Evolutionary conservation across 1,284 basidiomycete species (phyloP), one percentile per base, ranked within the genome.

Genomic region (Cryptococcus sp.): DNA sequence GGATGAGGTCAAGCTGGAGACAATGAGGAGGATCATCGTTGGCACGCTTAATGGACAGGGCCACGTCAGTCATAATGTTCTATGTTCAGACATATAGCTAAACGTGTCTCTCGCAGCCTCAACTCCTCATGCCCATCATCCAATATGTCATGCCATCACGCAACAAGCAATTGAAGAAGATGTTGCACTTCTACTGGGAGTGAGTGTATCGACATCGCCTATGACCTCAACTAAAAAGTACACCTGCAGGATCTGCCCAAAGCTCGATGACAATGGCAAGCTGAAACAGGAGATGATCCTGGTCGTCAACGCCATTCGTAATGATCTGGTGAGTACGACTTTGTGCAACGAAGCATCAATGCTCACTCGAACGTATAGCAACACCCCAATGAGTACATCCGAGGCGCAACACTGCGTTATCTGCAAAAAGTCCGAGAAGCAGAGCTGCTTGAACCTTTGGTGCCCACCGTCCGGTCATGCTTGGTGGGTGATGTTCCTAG

Each of bases 201-300:
- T 79, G 55, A 74, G 78, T 72, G 17, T n/a, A 6, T 7, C 5
- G 19, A 34, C 16, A 13, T 19, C 37, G 25, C 16, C 8, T 16
- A 13, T 45, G 43, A n/a, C n/a, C 17, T 17, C 7, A 8, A 34
- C n/a, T 20, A 40, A 25, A 40, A 39, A 17, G 50, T 52, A 26
- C 52, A 38, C n/a, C 19, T 11, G 0, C 57, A 79, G 78, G 62
- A 91, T 99, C 34, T 98, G 94, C 80, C 95, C 96, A 25, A 98
- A 99, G 79, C 89, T 96, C 67, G 96, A 99, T 70, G 94, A 98
- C 65, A 87, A 86, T 64, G 96, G 96, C 55, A 98, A 98, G 81
- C 81, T 99, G 70, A 98, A 97, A 84, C 96, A 99, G 80, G 96
- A 99, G 82, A 99, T 99, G 96, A 99, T 99, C 72, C 85, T 99